Percentiles rank a stretch among this genome's conserved stretches.
phyloP scores from a whole-genome alignment of 139 green algal species.

The Pleodorina starrii region DNA sequence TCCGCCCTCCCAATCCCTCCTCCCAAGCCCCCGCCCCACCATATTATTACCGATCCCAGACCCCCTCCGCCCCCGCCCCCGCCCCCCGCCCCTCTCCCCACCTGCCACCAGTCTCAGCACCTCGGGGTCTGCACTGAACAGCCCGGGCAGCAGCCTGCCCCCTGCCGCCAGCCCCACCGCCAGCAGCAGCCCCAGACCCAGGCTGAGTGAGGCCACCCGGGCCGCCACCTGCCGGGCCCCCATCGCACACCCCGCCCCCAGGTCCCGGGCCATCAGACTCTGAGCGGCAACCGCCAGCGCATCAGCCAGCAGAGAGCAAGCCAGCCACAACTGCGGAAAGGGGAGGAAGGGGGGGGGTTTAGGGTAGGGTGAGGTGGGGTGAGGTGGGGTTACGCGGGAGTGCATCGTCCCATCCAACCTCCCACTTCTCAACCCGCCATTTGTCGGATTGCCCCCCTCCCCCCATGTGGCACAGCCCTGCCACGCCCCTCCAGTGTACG shows the following conservation, averaged over 20 bases:
- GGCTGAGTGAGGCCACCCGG: not conserved
- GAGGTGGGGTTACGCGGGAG: not conserved
- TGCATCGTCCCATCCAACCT: not conserved
- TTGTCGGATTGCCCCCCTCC: not conserved
- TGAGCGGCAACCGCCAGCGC: conserved; percentile 86
- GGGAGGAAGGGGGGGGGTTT: not conserved
- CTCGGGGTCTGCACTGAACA: conserved; percentile 73
- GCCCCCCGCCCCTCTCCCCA: not conserved
- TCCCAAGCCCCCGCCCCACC: not conserved
- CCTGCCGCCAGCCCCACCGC: conserved; percentile 51
- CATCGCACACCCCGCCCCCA: conserved; percentile 52
- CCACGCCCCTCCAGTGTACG: not conserved
- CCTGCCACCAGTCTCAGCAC: conserved; percentile 62
- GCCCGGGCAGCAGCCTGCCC: not conserved
- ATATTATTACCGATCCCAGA: too few relatives aligned
- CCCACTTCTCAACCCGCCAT: not conserved
- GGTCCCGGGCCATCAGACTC: conserved; percentile 74
- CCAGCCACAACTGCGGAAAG: conserved; percentile 82
- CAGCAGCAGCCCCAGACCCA: conserved; percentile 67
- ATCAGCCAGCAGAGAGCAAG: conserved; percentile 80
- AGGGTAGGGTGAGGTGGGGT: not conserved
- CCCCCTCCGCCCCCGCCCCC: too few relatives aligned
- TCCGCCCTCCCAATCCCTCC: not conserved
- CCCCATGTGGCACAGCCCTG: not conserved
- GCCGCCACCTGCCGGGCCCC: conserved; percentile 49